A percentile compares a stretch with the other conserved stretches of the same genome.
These are phyloP conservation scores for Aspergillus ochraceus DNA, from an alignment of 2,329 filamentous ascomycete species.

Conservation along the genomic window DNA sequence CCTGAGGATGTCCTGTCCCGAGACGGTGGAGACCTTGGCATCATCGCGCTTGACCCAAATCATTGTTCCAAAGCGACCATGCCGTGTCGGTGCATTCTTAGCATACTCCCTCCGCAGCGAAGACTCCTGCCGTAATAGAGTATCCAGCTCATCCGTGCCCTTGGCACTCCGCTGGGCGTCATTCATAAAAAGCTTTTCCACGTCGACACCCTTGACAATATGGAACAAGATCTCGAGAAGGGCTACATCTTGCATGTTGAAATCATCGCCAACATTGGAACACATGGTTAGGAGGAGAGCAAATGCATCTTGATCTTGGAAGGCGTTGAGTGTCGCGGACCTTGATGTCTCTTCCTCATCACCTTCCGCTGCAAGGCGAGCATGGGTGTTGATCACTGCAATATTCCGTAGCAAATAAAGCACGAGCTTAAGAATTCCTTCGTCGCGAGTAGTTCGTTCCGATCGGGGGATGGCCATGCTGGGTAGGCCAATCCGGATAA, in stretches of 20 bases:
- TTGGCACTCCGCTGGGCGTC: constrained; percentile 68
- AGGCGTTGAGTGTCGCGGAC: constrained; percentile 83
- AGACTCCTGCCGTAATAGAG: constrained; percentile 77
- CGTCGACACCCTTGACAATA: constrained; percentile 83
- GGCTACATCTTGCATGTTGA: constrained; percentile 83
- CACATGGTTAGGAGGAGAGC: constrained; percentile 80
- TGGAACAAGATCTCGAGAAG: constrained; percentile 91
- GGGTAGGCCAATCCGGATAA: constrained; percentile 77
- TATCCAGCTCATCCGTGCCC: constrained; percentile 71
- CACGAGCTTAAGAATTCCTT: constrained; percentile 87
- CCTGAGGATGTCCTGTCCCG: constrained; percentile 80
- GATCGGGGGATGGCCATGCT: constrained; percentile 77
- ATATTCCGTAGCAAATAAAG: constrained; percentile 89
- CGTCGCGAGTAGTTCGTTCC: constrained; percentile 76
- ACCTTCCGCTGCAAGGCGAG: constrained; percentile 73
- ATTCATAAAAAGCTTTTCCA: constrained; percentile 81
- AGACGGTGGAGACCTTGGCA: constrained; percentile 79
- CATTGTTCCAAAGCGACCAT: constrained; percentile 96
- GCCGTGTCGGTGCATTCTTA: constrained; percentile 76
- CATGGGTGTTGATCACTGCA: constrained; percentile 75
- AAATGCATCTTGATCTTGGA: constrained; percentile 88
- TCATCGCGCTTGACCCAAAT: constrained; percentile 91
- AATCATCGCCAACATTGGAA: constrained; percentile 92
- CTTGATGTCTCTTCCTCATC: constrained; percentile 87
- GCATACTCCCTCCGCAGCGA: constrained; percentile 77